Conservation (phyloP, 2,329 filamentous ascomycete species). For the Colletotrichum cordylinicola region DNA sequence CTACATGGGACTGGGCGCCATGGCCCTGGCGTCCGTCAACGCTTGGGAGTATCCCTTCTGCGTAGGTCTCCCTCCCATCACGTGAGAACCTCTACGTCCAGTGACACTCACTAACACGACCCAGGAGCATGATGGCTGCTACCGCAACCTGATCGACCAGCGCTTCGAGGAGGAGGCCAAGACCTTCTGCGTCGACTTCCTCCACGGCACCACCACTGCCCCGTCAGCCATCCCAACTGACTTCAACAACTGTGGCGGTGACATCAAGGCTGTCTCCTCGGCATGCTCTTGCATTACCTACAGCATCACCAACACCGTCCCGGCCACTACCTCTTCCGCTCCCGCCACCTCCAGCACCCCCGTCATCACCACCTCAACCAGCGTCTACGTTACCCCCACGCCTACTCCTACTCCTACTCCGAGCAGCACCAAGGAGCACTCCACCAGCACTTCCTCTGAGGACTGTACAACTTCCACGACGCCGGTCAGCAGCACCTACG, state of each 20-base stretch:
- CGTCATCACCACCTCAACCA: neutral
- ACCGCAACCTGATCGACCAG: constrained; percentile 37
- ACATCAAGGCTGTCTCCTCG: constrained; percentile 30
- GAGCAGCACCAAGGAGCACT: neutral
- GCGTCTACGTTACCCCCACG: neutral
- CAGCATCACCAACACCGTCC: constrained; percentile 7
- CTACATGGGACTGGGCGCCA: constrained; percentile 32
- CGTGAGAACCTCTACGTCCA: neutral
- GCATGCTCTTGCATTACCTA: constrained; percentile 45
- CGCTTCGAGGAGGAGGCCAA: constrained; percentile 33
- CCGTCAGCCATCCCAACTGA: constrained; percentile 32
- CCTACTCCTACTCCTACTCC: neutral
- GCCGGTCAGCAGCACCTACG: neutral
- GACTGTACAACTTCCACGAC: neutral
- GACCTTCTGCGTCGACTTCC: constrained; percentile 37
- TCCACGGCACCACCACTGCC: constrained; percentile 33
- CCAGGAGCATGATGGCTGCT: constrained; percentile 38
- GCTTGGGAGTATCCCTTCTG: constrained; percentile 34
- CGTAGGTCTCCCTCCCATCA: constrained; percentile 12
- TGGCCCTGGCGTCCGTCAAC: constrained; percentile 33
- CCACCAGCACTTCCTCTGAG: neutral
- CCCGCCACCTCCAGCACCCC: neutral
- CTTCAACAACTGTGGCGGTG: constrained; percentile 33
- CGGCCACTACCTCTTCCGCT: neutral
- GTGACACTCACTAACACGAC: neutral